Evolutionary conservation across 441 rosid genomes (phyloP), one percentile per base, ranked within the genome.

Genomic region (Macaranga tanarius): DNA sequence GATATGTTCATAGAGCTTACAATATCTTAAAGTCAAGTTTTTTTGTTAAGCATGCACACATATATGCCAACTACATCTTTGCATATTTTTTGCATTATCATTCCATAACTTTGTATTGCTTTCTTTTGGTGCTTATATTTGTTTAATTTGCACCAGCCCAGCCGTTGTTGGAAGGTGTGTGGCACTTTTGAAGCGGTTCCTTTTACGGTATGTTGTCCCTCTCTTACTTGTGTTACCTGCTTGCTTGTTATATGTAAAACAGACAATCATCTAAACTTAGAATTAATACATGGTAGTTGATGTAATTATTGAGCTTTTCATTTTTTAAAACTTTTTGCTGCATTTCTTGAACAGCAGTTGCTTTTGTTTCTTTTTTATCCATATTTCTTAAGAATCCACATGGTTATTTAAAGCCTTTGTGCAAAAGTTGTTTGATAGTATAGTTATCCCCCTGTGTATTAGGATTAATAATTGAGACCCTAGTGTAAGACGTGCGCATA

Each of bases 101-200:
- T n/a, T n/a, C n/a, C n/a, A n/a, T n/a, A n/a, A n/a, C n/a, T n/a
- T n/a, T n/a, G n/a, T n/a, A n/a, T n/a, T n/a, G n/a, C n/a, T n/a
- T 56, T 64, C 59, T 52, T 61, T 80, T 67, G 55, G 71, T 78
- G 61, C 79, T 86, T 60, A 80, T 75, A 50, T 69, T 71, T 55
- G 42, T 82, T 75, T 66, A 71, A 72, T 77, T 77, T 83, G 67
- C 71, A 79, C 81, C 98, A 96, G 99, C 80, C 99, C 99, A 52
- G 98, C 97, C 59, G 97, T 93, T 64, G 97, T 96, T 77, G 93
- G 91, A 71, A 89, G 97, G 80, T 93, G 99, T 69, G 97, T 96
- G 84, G 87, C 92, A 69, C 88, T 93, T 80, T 80, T 96, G 83
- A 96, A 96, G 86, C 90, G 98, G 17, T 86, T 89, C 81, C 90